These are phyloP conservation scores for Salix dunnii DNA, from an alignment of 345 rosid genomes.

Conservation along the genomic window DNA sequence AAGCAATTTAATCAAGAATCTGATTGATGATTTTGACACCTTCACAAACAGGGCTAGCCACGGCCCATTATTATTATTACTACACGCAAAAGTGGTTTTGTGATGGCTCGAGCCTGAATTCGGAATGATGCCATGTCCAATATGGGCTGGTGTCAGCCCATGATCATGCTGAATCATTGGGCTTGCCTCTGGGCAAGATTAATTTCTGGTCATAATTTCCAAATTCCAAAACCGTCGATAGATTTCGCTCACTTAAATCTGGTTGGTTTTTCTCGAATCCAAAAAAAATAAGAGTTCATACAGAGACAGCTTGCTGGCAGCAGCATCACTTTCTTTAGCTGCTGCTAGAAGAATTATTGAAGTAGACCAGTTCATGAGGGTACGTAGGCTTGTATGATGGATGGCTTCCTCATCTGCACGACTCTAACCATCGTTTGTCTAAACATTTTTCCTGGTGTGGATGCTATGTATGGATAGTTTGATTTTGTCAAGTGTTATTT, in stretches of 20 bases:
- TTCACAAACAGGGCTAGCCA: not conserved
- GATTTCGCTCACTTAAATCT: no score
- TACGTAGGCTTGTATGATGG: conserved; percentile 94
- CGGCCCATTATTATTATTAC: not conserved
- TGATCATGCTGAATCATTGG: not conserved
- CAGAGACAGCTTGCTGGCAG: conserved; percentile 97
- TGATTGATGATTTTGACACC: not conserved
- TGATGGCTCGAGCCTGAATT: not conserved
- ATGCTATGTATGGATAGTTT: no score
- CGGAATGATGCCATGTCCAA: not conserved
- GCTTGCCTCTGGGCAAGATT: not conserved
- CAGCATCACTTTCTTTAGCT: conserved; percentile 85
- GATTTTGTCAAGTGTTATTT: no score
- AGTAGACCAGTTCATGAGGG: conserved; percentile 95
- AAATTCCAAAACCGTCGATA: no score
- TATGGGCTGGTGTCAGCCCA: not conserved
- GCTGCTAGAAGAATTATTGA: conserved; percentile 97
- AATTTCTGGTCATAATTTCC: no score
- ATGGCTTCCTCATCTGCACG: conserved; percentile 93
- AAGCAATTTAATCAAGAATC: not conserved
- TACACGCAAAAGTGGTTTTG: not conserved
- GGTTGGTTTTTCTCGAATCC: no score
- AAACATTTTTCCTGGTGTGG: not conserved
- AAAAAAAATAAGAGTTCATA: no score
- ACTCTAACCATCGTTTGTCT: not conserved